phyloP scores from a whole-genome alignment of 2,329 filamentous ascomycete genomes.

The Claviceps cyperi region DNA sequence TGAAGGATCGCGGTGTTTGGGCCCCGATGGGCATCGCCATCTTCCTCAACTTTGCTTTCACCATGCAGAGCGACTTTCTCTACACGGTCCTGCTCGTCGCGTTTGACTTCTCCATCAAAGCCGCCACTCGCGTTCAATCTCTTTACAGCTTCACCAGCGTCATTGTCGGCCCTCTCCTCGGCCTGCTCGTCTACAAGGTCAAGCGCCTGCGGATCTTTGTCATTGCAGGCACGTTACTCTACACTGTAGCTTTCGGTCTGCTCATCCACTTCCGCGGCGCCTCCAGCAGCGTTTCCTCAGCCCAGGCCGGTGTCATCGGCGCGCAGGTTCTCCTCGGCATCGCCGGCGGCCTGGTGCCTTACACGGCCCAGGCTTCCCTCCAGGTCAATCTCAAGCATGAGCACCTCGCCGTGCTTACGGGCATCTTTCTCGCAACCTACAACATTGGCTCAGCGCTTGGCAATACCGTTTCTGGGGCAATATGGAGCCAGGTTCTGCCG shows the following conservation, averaged over 20 bases:
- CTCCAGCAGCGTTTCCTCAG: constrained; percentile 28
- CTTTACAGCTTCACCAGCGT: constrained; percentile 35
- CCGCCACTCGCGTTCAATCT: constrained; percentile 33
- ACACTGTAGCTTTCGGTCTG: constrained; percentile 37
- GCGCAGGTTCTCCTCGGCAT: constrained; percentile 47
- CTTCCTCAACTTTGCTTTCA: constrained; percentile 29
- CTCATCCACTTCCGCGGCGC: constrained; percentile 40
- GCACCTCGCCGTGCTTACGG: constrained; percentile 40
- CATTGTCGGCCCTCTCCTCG: constrained; percentile 33
- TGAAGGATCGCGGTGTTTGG: constrained; percentile 33
- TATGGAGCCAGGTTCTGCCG: constrained; percentile 46
- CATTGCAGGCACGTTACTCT: constrained; percentile 38
- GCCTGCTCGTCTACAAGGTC: constrained; percentile 31
- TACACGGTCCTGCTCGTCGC: constrained; percentile 39
- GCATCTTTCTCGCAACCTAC: constrained; percentile 40
- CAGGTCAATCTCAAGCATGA: constrained; percentile 42
- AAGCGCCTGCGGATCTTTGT: constrained; percentile 38
- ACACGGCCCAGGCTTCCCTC: constrained; percentile 42
- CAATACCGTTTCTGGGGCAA: constrained; percentile 40
- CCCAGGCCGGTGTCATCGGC: constrained; percentile 39
- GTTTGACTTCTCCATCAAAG: constrained; percentile 29
- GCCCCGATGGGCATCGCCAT: constrained; percentile 28
- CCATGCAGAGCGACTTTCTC: constrained; percentile 34
- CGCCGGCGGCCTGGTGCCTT: constrained; percentile 42
- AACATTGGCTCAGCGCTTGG: constrained; percentile 45